phyloP scores from a whole-genome alignment of 352 stramenopile genomes.

The Globisporangium spinosum region DNA sequence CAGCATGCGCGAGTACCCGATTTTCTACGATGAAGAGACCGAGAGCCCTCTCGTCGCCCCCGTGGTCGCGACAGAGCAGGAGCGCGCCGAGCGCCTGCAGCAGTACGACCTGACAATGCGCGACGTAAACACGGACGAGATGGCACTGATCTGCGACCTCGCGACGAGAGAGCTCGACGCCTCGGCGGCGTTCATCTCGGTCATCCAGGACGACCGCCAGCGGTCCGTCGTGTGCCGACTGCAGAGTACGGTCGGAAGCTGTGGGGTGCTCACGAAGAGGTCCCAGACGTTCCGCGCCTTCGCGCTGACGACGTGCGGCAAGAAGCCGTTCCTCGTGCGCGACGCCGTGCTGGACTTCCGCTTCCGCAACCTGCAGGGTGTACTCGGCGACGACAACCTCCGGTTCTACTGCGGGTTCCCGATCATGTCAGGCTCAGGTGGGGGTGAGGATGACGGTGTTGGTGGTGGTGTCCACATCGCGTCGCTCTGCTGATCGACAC shows the following conservation, averaged over 20 bases:
- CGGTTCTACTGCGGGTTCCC: constrained; percentile 48
- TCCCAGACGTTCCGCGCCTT: constrained; percentile 39
- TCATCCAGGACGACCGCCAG: constrained; percentile 31
- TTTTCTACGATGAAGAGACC: constrained; percentile 42
- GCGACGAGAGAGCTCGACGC: constrained; percentile 48
- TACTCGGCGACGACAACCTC: constrained; percentile 26
- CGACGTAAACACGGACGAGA: constrained; percentile 27
- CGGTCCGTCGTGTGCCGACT: constrained; percentile 21
- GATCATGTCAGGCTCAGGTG: constrained; percentile 25
- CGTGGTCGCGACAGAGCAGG: constrained; percentile 23
- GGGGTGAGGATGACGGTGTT: no score
- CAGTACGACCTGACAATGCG: constrained; percentile 23
- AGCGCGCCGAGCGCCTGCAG: constrained; percentile 28
- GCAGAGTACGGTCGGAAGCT: neutral
- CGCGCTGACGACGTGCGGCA: constrained; percentile 21
- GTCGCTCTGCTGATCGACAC: constrained; percentile 42
- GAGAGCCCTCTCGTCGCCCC: constrained; percentile 27
- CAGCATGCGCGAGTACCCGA: constrained; percentile 35
- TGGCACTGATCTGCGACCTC: constrained; percentile 51
- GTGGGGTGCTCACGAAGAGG: constrained; percentile 19
- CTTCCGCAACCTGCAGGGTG: constrained; percentile 43
- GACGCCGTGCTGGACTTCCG: constrained; percentile 46
- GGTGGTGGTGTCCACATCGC: constrained; percentile 22
- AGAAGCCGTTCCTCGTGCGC: constrained; percentile 41
- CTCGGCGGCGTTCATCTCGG: constrained; percentile 27